phyloP scores from a whole-genome alignment of 2,329 filamentous ascomycete genomes.

The Coleophoma crateriformis region DNA sequence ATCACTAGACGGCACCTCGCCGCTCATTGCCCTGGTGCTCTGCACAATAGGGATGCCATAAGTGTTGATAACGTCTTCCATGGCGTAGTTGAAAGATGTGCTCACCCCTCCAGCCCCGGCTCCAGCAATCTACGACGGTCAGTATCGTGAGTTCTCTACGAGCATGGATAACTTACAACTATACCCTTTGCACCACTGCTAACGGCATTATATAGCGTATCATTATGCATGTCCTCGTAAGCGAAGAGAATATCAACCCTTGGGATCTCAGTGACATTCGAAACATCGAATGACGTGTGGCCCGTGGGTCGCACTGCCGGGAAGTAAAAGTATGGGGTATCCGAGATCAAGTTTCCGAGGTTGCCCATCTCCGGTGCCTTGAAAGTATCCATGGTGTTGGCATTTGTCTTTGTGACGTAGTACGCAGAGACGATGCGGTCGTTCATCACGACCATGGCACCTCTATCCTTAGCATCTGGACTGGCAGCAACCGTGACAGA shows the following conservation, averaged over 20 bases:
- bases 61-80: constrained; percentile 37
- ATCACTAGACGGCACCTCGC: constrained; percentile 20
- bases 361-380: constrained; percentile 49
- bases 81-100: constrained; percentile 29
- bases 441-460: constrained; percentile 55
- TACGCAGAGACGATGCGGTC: constrained; percentile 54
- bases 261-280: constrained; percentile 34
- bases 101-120: constrained; percentile 48
- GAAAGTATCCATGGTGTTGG: constrained; percentile 60
- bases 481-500: constrained; percentile 50
- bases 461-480: constrained; percentile 39
- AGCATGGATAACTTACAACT: constrained; percentile 23
- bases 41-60: constrained; percentile 44
- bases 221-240: constrained; percentile 45
- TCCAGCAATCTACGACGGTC: constrained; percentile 34
- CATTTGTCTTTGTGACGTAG: constrained; percentile 56
- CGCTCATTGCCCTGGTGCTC: constrained; percentile 44
- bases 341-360: constrained; percentile 52
- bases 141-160: no score
- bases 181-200: constrained; percentile 45
- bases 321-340: constrained; percentile 56
- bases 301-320: constrained; percentile 41
- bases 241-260: constrained; percentile 51
- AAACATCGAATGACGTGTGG: constrained; percentile 37
- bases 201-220: constrained; percentile 42